Conservation (phyloP, 305 asterid genomes). For the Euphrasia arctica region DNA sequence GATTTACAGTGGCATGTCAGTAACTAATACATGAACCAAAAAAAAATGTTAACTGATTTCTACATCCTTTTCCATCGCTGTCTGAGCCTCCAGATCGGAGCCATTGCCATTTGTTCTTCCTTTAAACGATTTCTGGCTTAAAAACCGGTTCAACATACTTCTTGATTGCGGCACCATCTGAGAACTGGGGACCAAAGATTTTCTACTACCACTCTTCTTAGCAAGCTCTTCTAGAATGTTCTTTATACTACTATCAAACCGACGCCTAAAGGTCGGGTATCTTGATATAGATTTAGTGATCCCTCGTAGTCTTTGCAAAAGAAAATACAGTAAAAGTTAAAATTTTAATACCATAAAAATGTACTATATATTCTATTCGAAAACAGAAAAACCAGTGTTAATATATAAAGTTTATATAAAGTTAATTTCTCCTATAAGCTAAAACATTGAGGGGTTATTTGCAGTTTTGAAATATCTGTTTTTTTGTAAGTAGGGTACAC, state of each 20-base stretch:
- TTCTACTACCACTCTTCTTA: conserved; percentile 44
- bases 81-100: conserved; percentile 41
- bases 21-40: neutral
- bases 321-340: neutral
- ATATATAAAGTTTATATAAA: no score
- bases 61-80: conserved; percentile 39
- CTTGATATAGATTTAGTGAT: conserved; percentile 85
- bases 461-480: no score
- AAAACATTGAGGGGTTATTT: no score
- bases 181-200: conserved; percentile 23
- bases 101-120: conserved; percentile 34
- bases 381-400: no score
- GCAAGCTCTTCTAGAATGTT: conserved; percentile 57
- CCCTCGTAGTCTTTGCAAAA: conserved; percentile 58
- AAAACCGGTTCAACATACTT: conserved; percentile 54
- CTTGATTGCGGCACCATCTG: conserved; percentile 43
- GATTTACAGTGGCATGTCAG: no score
- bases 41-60: conserved; percentile 36
- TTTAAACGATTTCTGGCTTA: conserved; percentile 59
- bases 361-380: neutral
- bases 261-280: conserved; percentile 81
- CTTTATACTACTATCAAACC: conserved; percentile 63
- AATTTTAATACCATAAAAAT: neutral
- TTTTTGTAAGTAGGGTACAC: no score
- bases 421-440: no score